Evolutionary conservation across 495 filamentous ascomycete species (phyloP), one percentile per base, ranked within the genome.

Genomic region (Aspergillus taichungensis): DNA sequence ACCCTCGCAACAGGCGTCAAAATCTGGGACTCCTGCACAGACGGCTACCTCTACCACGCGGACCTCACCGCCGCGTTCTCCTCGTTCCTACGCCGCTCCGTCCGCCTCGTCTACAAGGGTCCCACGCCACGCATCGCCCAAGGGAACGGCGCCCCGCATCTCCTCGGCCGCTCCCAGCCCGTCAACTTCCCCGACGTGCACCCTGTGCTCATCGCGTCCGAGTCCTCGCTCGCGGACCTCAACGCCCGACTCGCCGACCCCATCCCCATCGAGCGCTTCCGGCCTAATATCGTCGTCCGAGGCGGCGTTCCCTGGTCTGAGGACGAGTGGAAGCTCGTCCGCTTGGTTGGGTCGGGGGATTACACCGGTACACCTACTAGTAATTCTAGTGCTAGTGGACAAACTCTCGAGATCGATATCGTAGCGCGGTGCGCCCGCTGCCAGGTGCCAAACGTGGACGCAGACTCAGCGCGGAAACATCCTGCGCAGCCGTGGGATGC

Each of bases 381-480:
- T 24, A 24, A 4, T 24, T 2, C 18, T 24, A 24, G 4, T 24
- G 4, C 2, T 31, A 45, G 34, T 6, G 24, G 34, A 33, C 10
- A 39, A 43, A 6, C 0, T 6, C 44, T 73, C 18, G 65, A 62
- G 33, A 37, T 77, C 34, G 76, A 80, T 57, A 78, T 91, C 28
- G 80, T 85, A 2, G 83, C 81, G 47, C 74, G 85, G 11, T 89
- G 84, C 11, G 75, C 78, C 6, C 77, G 90, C 31, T 95, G 90
- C 59, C 85, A 83, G 51, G 69, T 95, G 43, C 90, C 90, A 8
- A 95, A 95, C 60, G 83, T 90, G 3, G 74, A 94, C 64, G 87
- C 75, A 8, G 71, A 71, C 4, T 86, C 79, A 3, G 91, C 85
- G 2, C 50, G 72, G 12, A 80, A 79, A 50, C 84, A 95, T 61